Percentiles rank a stretch among this genome's conserved stretches.
Conservation (phyloP, 108 stramenopile genomes). For the Chaetoceros muelleri region DNA sequence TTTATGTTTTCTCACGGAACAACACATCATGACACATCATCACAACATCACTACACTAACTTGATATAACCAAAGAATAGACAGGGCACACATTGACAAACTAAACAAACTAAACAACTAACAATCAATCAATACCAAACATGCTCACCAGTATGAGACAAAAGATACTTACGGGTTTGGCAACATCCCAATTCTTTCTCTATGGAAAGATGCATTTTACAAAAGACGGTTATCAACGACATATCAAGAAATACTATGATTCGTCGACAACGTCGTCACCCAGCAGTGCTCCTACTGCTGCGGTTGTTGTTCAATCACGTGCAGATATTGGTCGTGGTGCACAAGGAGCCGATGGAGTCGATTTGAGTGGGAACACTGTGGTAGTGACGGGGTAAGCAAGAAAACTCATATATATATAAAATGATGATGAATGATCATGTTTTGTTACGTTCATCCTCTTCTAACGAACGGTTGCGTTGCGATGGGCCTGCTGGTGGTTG, state of each 20-base stretch:
- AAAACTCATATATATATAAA: background rate
- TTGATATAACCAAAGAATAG: no score
- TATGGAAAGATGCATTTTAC: constrained; percentile 69
- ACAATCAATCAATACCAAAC: background rate
- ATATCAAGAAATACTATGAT: constrained; percentile 56
- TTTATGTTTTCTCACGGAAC: no score
- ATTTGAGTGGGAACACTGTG: constrained; percentile 59
- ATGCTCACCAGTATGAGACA: background rate
- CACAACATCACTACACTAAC: no score
- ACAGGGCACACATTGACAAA: background rate
- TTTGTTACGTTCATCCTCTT: background rate
- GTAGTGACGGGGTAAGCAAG: constrained; percentile 50
- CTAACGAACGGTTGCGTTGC: background rate
- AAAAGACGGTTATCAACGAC: constrained; percentile 63
- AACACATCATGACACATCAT: no score
- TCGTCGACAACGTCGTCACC: no score
- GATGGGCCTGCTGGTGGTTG: background rate
- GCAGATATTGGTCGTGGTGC: constrained; percentile 24
- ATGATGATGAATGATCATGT: background rate
- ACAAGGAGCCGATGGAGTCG: constrained; percentile 43
- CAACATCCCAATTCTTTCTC: constrained; percentile 61
- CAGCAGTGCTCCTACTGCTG: no score
- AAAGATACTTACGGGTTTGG: no score
- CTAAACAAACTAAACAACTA: background rate
- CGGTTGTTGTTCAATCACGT: constrained; percentile 34